These are phyloP conservation scores for Hypoxylon lenormandii DNA, from an alignment of 495 filamentous ascomycete genomes.

Conservation along the genomic window DNA sequence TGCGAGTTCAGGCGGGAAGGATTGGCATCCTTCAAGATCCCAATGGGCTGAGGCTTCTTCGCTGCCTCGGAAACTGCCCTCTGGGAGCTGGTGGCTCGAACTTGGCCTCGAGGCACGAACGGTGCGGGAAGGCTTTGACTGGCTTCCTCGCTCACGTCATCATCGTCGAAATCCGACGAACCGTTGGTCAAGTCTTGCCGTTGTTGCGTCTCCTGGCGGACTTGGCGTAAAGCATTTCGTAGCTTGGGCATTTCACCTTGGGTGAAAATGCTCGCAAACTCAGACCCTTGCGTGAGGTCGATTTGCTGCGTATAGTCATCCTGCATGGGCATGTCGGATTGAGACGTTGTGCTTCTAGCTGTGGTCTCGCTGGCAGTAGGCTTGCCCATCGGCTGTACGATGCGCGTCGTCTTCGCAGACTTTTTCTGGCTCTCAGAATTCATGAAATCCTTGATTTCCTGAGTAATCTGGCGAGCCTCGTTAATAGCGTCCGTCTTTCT, in stretches of 20 bases:
- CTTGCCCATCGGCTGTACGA: constrained; percentile 53
- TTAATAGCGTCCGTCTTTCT: constrained; percentile 37
- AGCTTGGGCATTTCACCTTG: constrained; percentile 55
- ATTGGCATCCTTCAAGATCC: constrained; percentile 61
- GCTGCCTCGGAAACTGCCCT: constrained; percentile 26
- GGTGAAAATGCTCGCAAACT: constrained; percentile 56
- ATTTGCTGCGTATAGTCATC: constrained; percentile 60
- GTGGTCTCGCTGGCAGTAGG: constrained; percentile 43
- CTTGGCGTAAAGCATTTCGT: constrained; percentile 53
- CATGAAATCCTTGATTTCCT: constrained; percentile 53
- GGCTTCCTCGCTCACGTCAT: constrained; percentile 39
- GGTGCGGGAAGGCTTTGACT: constrained; percentile 33
- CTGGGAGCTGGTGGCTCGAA: constrained; percentile 41
- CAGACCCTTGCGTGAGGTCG: constrained; percentile 57
- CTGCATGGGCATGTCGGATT: constrained; percentile 53
- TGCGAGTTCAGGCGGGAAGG: constrained; percentile 51
- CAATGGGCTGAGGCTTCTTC: constrained; percentile 53
- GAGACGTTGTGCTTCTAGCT: constrained; percentile 49
- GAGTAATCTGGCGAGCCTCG: constrained; percentile 44
- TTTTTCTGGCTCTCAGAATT: constrained; percentile 50
- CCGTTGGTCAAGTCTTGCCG: constrained; percentile 21
- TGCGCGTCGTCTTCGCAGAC: constrained; percentile 52
- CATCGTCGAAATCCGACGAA: constrained; percentile 31
- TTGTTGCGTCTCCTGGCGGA: constrained; percentile 46
- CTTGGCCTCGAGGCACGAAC: constrained; percentile 23